A percentile compares a stretch with the other conserved stretches of the same genome.
These are phyloP conservation scores for Selenicereus undatus DNA, from an alignment of 148 eudicot genomes.

Conservation along the genomic window DNA sequence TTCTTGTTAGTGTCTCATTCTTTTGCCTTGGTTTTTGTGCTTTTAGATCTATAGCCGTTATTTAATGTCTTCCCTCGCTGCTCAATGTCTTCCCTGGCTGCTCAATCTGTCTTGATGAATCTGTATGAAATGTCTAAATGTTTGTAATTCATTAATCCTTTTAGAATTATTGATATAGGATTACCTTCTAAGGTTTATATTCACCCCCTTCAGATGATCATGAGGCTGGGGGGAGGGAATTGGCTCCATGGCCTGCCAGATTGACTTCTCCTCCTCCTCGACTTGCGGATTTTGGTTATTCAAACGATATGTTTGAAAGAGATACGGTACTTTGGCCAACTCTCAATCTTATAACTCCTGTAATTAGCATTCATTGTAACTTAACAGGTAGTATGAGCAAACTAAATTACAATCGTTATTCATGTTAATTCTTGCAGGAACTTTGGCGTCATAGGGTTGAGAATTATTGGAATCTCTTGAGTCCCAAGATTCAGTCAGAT, in stretches of 20 bases:
- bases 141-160: neutral
- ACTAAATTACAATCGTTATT: neutral
- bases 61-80: neutral
- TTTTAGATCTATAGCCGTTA: too few relatives aligned
- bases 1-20: too few relatives aligned
- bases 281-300: slow-evolving; percentile 94
- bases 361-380: neutral
- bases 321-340: slow-evolving; percentile 56
- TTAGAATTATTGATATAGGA: neutral
- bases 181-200: neutral
- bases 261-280: slow-evolving; percentile 91
- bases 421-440: slow-evolving; percentile 44
- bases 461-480: slow-evolving; percentile 70
- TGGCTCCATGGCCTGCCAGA: slow-evolving; percentile 97
- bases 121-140: neutral
- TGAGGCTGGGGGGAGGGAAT: slow-evolving; percentile 69
- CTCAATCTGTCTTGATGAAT: neutral
- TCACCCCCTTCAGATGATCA: slow-evolving; percentile 68
- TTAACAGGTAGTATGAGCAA: neutral
- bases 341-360: slow-evolving; percentile 1
- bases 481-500: slow-evolving; percentile 68
- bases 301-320: slow-evolving; percentile 71
- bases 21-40: too few relatives aligned
- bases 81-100: neutral
- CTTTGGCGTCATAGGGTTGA: slow-evolving; percentile 83